phyloP scores from a whole-genome alignment of 208 protist genomes.

The Trypanosoma cruzi region DNA sequence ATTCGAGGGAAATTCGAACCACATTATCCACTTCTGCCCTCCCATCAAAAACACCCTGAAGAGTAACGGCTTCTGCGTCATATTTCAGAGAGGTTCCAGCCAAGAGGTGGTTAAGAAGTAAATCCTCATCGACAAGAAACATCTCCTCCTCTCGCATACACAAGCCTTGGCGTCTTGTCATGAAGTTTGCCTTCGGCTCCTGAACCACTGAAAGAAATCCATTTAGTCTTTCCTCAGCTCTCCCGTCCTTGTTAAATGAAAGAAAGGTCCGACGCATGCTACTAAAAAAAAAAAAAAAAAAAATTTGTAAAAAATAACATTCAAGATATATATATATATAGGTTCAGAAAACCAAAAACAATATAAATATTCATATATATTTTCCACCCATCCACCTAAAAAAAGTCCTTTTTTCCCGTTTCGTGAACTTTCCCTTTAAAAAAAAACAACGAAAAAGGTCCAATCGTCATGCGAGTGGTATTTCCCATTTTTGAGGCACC shows the following conservation, averaged over 20 bases:
- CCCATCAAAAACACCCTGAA: neutral
- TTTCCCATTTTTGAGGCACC: neutral
- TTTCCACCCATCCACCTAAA: too few species aligned
- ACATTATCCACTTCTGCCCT: neutral
- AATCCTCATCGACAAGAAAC: conserved; percentile 29
- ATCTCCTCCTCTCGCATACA: conserved; percentile 14
- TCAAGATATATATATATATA: neutral
- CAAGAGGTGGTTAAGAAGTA: conserved; percentile 23
- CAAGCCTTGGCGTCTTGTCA: conserved; percentile 16
- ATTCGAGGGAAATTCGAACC: conserved; percentile 17
- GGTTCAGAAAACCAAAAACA: neutral
- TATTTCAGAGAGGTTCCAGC: conserved; percentile 13
- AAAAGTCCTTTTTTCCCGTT: too few species aligned
- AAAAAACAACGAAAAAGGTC: neutral
- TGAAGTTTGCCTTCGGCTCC: conserved; percentile 15
- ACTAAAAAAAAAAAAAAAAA: neutral
- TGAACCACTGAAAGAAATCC: conserved; percentile 12
- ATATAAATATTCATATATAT: neutral
- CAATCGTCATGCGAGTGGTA: neutral
- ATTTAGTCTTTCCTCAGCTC: conserved; percentile 17
- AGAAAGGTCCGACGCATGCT: conserved; percentile 28
- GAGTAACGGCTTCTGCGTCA: conserved; percentile 17
- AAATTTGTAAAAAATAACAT: neutral
- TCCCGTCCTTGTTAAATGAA: conserved; percentile 30
- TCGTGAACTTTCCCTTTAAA: too few species aligned